Base-by-base conservation (phyloP, 2,329 filamentous ascomycete species). In the Akanthomyces lecanii region DNA sequence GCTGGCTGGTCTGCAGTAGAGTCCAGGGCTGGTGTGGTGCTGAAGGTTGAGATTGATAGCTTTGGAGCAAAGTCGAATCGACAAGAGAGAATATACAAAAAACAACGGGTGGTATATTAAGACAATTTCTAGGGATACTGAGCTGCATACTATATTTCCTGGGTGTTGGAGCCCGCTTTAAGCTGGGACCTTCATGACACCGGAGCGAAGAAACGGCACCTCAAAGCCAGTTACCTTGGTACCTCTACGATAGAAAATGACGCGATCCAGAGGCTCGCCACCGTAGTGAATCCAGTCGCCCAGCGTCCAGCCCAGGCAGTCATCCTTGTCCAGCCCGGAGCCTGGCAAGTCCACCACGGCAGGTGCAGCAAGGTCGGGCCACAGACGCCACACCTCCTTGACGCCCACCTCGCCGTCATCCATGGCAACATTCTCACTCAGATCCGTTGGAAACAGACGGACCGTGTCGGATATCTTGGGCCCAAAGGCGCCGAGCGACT, bases 281-380 rank as follows among this genome's bases (percentile, higher is more conserved):
- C 72, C 73, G 61, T 77, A 76, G 33, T 74, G 70, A 25, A 76
- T 64, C 73, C 72, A 77, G 40, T 76, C 73, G 0, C 69, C 70
- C 5, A 73, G 62, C 40, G 69, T 72, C 74, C 73, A 77, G 4
- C 68, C 66, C 1, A 68, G 30, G 45, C 73, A 76, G 21, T 69
- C 68, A n/a, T 69, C 63, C 1, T 63, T 61, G 12, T 67, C 63
- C 14, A 73, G 42, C 0, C 57, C 62, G 6, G 62, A 61, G 0
- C 70, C 70, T 0, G 74, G 73, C 2, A 77, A 66, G 33, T 75
- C 72, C 0, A 72, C 73, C 16, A 62, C 11, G 1, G 50, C 40
- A 0, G 61, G 38, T 0, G 61, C 23, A 0, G 40, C 55, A 11
- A 73, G 51, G 0, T 70, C 68, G 0, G 71, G 67, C 71, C 71